phyloP scores from a whole-genome alignment of 768 basidiomycete genomes.

The Guyanaporus albipodus region DNA sequence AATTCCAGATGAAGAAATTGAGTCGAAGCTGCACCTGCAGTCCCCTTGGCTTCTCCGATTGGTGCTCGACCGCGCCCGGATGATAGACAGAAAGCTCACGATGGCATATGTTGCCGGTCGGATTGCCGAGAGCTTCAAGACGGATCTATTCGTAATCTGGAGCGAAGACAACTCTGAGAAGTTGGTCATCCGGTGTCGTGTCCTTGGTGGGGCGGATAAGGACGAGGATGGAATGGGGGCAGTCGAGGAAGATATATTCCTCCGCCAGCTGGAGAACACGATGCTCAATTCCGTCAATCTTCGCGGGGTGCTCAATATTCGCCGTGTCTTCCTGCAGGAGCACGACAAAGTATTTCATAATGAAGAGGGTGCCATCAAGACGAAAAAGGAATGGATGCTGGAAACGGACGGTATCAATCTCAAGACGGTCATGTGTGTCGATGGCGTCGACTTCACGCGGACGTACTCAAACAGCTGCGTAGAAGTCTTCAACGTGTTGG shows the following conservation, averaged over 20 bases:
- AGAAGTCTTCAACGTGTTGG: constrained; percentile 90
- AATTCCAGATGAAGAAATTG: constrained; percentile 95
- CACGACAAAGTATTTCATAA: constrained; percentile 73
- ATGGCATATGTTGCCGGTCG: constrained; percentile 93
- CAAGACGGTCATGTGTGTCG: constrained; percentile 91
- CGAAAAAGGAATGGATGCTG: constrained; percentile 84
- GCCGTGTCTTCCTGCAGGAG: constrained; percentile 89
- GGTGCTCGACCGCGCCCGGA: constrained; percentile 93
- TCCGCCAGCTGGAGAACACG: constrained; percentile 92
- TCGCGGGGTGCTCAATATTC: constrained; percentile 88
- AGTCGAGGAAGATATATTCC: constrained; percentile 92
- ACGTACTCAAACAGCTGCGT: constrained; percentile 98
- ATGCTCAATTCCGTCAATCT: constrained; percentile 95
- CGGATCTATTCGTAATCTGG: constrained; percentile 97
- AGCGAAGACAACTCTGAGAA: constrained; percentile 99
- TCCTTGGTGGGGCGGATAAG: constrained; percentile 79
- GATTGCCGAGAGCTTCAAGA: constrained; percentile 92
- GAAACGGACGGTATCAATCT: constrained; percentile 97
- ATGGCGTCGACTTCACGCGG: constrained; percentile 89
- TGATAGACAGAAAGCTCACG: constrained; percentile 94
- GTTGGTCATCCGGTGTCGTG: constrained; percentile 94
- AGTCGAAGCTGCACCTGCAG: constrained; percentile 83
- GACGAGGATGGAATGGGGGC: constrained; percentile 73
- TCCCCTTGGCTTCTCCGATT: constrained; percentile 98
- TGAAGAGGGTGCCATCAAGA: constrained; percentile 61